These are phyloP conservation scores for Mycena sp. DNA, from an alignment of 1,284 basidiomycete species.

Conservation along the genomic window DNA sequence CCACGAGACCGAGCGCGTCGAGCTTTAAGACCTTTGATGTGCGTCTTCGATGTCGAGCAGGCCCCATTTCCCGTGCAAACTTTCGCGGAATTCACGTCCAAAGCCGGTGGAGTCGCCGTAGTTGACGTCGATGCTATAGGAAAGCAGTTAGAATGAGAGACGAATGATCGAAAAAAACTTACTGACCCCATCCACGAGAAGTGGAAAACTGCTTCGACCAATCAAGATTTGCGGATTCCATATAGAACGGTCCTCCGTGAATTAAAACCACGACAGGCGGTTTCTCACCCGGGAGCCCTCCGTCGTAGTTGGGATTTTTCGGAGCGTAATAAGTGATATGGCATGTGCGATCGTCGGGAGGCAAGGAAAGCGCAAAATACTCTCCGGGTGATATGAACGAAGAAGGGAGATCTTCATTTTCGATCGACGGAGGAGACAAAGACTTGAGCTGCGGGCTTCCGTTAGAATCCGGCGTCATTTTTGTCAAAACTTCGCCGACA, in stretches of 20 bases:
- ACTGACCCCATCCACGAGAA: conserved; percentile 62
- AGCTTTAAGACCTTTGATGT: conserved; percentile 51
- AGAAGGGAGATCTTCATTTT: conserved; percentile 31
- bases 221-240: conserved; percentile 55
- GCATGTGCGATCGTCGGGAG: no score
- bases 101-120: conserved; percentile 77
- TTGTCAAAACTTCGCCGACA: conserved; percentile 29
- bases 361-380: background rate
- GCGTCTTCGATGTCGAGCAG: conserved; percentile 69
- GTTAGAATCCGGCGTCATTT: background rate
- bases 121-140: conserved; percentile 70
- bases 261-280: conserved; percentile 71
- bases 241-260: conserved; percentile 73
- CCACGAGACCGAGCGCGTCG: conserved; percentile 54
- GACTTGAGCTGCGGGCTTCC: background rate
- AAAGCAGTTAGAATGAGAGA: background rate
- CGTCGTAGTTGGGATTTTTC: conserved; percentile 62
- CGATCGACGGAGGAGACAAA: background rate
- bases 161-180: background rate
- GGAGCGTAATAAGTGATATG: conserved; percentile 75
- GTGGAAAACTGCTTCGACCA: conserved; percentile 71
- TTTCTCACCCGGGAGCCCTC: conserved; percentile 55
- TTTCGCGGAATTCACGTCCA: conserved; percentile 59
- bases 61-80: conserved; percentile 71
- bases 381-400: conserved; percentile 48